phyloP scores from a whole-genome alignment of 345 rosid genomes.

The Citrus medica region DNA sequence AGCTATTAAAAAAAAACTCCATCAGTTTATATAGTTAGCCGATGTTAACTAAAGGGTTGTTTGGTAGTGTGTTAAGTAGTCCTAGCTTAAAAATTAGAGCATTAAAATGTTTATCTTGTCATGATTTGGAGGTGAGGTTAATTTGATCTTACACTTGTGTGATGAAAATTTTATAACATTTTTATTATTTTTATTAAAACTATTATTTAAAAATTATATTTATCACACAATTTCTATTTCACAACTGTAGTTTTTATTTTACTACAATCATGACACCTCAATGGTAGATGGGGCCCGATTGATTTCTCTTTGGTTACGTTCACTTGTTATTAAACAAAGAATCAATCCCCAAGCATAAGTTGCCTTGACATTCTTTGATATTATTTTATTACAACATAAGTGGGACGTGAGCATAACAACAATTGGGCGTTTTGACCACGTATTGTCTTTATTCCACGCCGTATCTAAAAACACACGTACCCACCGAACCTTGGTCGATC shows the following conservation, averaged over 20 bases:
- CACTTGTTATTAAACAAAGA: slow-evolving; percentile 16
- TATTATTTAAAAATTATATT: too few relatives aligned
- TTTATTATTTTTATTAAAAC: too few relatives aligned
- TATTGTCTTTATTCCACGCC: not conserved
- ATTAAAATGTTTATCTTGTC: accelerated
- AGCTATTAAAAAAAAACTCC: too few relatives aligned
- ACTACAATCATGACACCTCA: too few relatives aligned
- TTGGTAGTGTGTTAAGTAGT: accelerated
- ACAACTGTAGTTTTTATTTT: too few relatives aligned
- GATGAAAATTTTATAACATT: too few relatives aligned
- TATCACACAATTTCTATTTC: too few relatives aligned
- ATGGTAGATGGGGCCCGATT: accelerated
- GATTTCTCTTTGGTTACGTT: not conserved
- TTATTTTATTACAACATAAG: not conserved
- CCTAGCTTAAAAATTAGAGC: accelerated
- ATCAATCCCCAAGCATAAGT: not conserved
- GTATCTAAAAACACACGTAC: not conserved
- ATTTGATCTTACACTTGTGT: accelerated
- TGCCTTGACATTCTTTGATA: not conserved
- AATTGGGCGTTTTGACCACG: not conserved
- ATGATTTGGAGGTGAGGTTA: accelerated
- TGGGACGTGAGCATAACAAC: not conserved
- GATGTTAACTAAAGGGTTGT: too few relatives aligned
- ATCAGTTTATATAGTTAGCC: too few relatives aligned
- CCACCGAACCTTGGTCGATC: not conserved